phyloP scores from a whole-genome alignment of 2,329 filamentous ascomycete species.

The Fusarium abutilonis region DNA sequence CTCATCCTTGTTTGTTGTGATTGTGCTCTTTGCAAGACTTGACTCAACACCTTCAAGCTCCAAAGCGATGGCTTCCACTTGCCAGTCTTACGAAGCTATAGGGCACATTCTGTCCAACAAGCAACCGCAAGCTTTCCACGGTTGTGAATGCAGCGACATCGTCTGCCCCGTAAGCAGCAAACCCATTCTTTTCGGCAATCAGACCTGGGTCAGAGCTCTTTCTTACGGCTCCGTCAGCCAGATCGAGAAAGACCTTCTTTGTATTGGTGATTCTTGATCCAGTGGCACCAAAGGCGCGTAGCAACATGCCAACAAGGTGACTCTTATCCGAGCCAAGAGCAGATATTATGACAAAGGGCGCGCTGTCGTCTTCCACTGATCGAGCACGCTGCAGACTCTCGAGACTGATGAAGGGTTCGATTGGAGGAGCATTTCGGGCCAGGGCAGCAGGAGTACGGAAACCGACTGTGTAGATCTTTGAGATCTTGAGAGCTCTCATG shows the following conservation, averaged over 20 bases:
- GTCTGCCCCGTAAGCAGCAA: constrained; percentile 80
- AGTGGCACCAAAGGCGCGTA: constrained; percentile 73
- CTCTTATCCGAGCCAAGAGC: constrained; percentile 82
- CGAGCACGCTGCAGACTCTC: constrained; percentile 68
- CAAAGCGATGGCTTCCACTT: constrained; percentile 62
- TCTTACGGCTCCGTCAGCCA: constrained; percentile 66
- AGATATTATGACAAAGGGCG: constrained; percentile 84
- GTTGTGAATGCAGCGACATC: constrained; percentile 87
- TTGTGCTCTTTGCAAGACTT: not conserved
- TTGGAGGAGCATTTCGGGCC: constrained; percentile 69
- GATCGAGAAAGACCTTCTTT: constrained; percentile 80
- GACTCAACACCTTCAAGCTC: constrained; percentile 45
- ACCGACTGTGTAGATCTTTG: constrained; percentile 84
- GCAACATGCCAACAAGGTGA: constrained; percentile 78
- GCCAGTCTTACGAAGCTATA: constrained; percentile 88
- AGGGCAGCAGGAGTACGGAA: constrained; percentile 73
- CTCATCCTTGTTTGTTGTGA: not conserved
- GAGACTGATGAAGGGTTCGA: constrained; percentile 83
- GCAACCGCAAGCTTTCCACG: constrained; percentile 78
- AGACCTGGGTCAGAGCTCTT: constrained; percentile 73
- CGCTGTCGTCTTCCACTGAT: constrained; percentile 59
- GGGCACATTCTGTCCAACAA: constrained; percentile 87
- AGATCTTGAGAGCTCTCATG: constrained; percentile 76
- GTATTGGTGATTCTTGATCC: constrained; percentile 51
- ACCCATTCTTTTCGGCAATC: constrained; percentile 78